Evolutionary conservation across 257 asterid species (phyloP).

Genomic region (Haberlea rhodopensis): DNA sequence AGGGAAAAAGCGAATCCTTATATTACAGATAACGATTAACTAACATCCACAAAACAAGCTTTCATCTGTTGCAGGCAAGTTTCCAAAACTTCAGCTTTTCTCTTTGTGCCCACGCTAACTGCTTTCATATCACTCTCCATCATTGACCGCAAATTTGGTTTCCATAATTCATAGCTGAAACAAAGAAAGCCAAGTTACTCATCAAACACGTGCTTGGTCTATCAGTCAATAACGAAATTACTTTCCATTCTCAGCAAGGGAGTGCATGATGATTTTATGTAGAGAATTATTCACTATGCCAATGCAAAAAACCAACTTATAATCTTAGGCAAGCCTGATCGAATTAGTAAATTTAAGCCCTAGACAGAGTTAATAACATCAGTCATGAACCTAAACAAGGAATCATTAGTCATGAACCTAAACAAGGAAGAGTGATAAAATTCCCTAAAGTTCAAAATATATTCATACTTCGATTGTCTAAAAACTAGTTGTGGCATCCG

Average conservation of each 20-base stretch:
- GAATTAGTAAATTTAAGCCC: slow-evolving; percentile 9
- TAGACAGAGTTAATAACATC: slow-evolving; percentile 10
- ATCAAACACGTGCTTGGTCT: slow-evolving; percentile 11
- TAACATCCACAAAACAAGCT: slow-evolving; percentile 86
- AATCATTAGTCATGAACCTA: slow-evolving; percentile 14
- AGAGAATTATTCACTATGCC: slow-evolving; percentile 6
- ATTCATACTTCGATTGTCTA: neutral
- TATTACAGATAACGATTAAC: slow-evolving; percentile 30
- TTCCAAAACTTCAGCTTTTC: slow-evolving; percentile 80
- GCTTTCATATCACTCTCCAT: slow-evolving; percentile 94
- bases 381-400: slow-evolving; percentile 11
- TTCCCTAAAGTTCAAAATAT: neutral
- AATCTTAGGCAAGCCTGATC: slow-evolving; percentile 17
- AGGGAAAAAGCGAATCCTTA: slow-evolving; percentile 16
- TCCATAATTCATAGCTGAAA: slow-evolving; percentile 87
- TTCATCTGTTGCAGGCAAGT: slow-evolving; percentile 87
- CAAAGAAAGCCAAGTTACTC: slow-evolving; percentile 20
- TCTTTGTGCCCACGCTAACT: slow-evolving; percentile 78
- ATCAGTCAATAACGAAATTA: slow-evolving; percentile 11
- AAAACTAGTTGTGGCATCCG: neutral
- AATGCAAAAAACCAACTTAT: slow-evolving; percentile 20
- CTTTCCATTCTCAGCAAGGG: slow-evolving; percentile 16
- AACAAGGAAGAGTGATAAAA: no score
- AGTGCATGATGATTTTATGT: slow-evolving; percentile 13
- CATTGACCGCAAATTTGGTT: slow-evolving; percentile 89